A percentile compares a stretch with the other conserved stretches of the same genome.
Evolutionary conservation across 176 grass and related monocot species (phyloP).

Genomic region (Chrysopogon serrulatus): DNA sequence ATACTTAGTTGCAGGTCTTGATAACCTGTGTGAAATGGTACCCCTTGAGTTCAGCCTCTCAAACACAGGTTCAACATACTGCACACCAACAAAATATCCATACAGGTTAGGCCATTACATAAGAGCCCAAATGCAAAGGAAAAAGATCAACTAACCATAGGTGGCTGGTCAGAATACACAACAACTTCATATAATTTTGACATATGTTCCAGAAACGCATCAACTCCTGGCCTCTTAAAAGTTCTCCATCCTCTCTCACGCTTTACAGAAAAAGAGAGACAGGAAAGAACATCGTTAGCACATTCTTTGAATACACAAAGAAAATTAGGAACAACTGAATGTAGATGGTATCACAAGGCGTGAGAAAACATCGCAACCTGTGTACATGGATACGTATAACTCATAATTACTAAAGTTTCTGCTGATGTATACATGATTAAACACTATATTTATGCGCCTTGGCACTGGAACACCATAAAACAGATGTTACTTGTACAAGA

Average conservation of each 20-base stretch:
- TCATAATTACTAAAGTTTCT: neutral
- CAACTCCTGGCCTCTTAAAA: conserved; percentile 95
- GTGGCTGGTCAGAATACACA: conserved; percentile 84
- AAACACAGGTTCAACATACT: conserved; percentile 92
- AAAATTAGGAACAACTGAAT: neutral
- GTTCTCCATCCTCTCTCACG: conserved; percentile 96
- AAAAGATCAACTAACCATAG: conserved; percentile 67
- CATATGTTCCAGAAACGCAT: conserved; percentile 85
- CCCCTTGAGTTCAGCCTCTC: conserved; percentile 74
- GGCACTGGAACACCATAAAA: neutral
- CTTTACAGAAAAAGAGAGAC: conserved; percentile 30
- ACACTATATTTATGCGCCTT: neutral
- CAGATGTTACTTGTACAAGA: neutral
- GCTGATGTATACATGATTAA: neutral
- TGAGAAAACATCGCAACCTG: neutral
- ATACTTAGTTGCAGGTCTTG: conserved; percentile 89
- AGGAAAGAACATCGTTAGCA: neutral
- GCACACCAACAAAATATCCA: conserved; percentile 22
- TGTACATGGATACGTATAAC: neutral
- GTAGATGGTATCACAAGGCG: neutral
- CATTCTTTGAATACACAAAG: conserved; percentile 16
- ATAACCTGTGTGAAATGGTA: conserved; percentile 56
- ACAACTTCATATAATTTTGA: conserved; percentile 77
- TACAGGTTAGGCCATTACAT: conserved; percentile 22
- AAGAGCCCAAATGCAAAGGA: conserved; percentile 7